These are phyloP conservation scores for Aspergillus viridinutans DNA, from an alignment of 2,329 filamentous ascomycete species.

Conservation along the genomic window DNA sequence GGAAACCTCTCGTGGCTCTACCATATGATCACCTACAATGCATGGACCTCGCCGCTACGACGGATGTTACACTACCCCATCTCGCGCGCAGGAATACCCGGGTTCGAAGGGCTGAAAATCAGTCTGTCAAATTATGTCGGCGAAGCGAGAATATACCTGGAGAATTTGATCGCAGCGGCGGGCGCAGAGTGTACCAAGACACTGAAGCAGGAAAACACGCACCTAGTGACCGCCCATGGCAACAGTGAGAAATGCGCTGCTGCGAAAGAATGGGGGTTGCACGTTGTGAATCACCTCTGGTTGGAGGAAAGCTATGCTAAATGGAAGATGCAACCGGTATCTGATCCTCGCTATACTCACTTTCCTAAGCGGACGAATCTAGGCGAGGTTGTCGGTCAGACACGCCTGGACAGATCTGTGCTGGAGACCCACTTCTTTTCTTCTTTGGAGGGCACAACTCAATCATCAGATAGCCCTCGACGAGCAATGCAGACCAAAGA, in stretches of 20 bases:
- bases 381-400: slow-evolving; percentile 88
- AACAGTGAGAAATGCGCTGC: slow-evolving; percentile 91
- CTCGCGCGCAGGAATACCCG: slow-evolving; percentile 69
- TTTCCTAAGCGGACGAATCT: slow-evolving; percentile 89
- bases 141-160: slow-evolving; percentile 86
- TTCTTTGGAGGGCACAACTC: slow-evolving; percentile 20
- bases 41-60: slow-evolving; percentile 80
- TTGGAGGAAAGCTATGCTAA: slow-evolving; percentile 95
- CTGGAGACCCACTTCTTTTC: slow-evolving; percentile 66
- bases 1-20: slow-evolving; percentile 94
- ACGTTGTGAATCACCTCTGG: slow-evolving; percentile 93
- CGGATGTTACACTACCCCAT: slow-evolving; percentile 87
- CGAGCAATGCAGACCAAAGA: slow-evolving; percentile 35
- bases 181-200: slow-evolving; percentile 92
- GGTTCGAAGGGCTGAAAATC: slow-evolving; percentile 72
- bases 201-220: slow-evolving; percentile 91
- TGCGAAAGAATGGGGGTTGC: slow-evolving; percentile 85
- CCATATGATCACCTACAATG: slow-evolving; percentile 80
- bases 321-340: slow-evolving; percentile 70
- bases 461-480: slow-evolving; percentile 13
- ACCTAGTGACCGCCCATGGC: slow-evolving; percentile 85
- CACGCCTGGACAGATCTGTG: slow-evolving; percentile 68
- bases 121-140: slow-evolving; percentile 96
- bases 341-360: slow-evolving; percentile 71
- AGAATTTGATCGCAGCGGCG: slow-evolving; percentile 79